Evolutionary conservation across 164 flowering plant species (phyloP).

Genomic region (Sedum album): DNA sequence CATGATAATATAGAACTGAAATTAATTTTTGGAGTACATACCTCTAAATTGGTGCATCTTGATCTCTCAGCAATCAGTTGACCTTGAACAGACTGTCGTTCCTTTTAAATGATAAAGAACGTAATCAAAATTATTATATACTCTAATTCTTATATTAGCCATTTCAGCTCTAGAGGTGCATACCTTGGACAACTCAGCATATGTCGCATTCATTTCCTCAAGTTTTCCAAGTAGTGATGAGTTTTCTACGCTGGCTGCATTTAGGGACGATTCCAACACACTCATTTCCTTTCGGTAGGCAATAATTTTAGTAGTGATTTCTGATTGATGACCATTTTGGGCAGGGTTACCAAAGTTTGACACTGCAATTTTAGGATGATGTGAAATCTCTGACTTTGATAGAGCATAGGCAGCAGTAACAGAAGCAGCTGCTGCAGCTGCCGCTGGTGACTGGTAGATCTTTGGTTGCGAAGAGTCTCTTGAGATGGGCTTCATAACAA

Average conservation of each 20-base stretch:
- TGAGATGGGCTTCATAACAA: slow-evolving; percentile 64
- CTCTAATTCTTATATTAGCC: not conserved
- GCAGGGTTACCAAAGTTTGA: slow-evolving; percentile 19
- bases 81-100: slow-evolving; percentile 78
- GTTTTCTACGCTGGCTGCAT: slow-evolving; percentile 46
- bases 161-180: not conserved
- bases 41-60: slow-evolving; percentile 92
- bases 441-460: slow-evolving; percentile 88
- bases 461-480: slow-evolving; percentile 55
- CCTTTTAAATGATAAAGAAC: slow-evolving; percentile 33
- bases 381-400: slow-evolving; percentile 35
- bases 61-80: slow-evolving; percentile 76
- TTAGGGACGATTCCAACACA: slow-evolving; percentile 36
- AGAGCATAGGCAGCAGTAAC: slow-evolving; percentile 90
- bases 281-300: slow-evolving; percentile 39
- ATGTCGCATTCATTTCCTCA: slow-evolving; percentile 45
- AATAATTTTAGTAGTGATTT: slow-evolving; percentile 23
- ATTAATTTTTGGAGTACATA: slow-evolving; percentile 14
- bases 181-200: slow-evolving; percentile 82
- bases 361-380: slow-evolving; percentile 22
- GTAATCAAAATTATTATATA: slow-evolving; percentile 5
- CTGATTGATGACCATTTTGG: slow-evolving; percentile 20
- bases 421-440: slow-evolving; percentile 98
- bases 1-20: not conserved
- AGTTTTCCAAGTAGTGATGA: slow-evolving; percentile 40